Conservation (phyloP, 768 basidiomycete genomes). For the Rhodotorula graminis region DNA sequence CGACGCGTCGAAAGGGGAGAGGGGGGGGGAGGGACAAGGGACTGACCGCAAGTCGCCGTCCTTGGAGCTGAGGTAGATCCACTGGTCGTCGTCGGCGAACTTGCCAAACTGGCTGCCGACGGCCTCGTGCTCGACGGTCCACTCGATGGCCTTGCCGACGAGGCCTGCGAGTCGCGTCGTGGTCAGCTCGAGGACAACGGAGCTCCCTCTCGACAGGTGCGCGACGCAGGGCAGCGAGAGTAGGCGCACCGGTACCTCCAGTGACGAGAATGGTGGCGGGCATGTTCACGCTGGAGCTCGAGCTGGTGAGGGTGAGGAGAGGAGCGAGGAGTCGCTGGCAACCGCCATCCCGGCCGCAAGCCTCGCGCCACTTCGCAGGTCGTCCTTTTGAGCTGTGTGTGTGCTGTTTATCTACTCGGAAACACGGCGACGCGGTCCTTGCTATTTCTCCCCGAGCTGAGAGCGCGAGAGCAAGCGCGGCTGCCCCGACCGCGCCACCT, state of each 20-base stretch:
- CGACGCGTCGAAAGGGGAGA: no score
- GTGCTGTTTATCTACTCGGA: no score
- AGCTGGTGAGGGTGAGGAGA: not conserved
- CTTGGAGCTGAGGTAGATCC: conserved; percentile 73
- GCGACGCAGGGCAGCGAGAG: not conserved
- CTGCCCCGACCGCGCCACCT: no score
- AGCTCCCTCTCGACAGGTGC: not conserved
- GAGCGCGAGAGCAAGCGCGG: no score
- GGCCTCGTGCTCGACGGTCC: conserved; percentile 68
- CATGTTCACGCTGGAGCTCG: not conserved
- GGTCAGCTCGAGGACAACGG: not conserved
- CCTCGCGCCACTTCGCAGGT: no score
- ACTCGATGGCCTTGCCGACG: conserved; percentile 30
- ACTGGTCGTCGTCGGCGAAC: conserved; percentile 67
- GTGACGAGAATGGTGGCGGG: conserved; percentile 35
- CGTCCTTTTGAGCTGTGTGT: no score
- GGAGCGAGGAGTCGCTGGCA: no score
- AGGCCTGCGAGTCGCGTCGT: conserved; percentile 19
- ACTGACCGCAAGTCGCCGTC: conserved; percentile 64
- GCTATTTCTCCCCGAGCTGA: no score
- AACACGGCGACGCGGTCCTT: no score
- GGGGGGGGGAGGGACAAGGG: not conserved
- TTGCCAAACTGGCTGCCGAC: conserved; percentile 69
- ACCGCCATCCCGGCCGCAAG: no score
- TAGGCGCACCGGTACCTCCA: conserved; percentile 30